Evolutionary conservation across 352 stramenopile genomes (phyloP).

Genomic region (Phytophthora litchii): DNA sequence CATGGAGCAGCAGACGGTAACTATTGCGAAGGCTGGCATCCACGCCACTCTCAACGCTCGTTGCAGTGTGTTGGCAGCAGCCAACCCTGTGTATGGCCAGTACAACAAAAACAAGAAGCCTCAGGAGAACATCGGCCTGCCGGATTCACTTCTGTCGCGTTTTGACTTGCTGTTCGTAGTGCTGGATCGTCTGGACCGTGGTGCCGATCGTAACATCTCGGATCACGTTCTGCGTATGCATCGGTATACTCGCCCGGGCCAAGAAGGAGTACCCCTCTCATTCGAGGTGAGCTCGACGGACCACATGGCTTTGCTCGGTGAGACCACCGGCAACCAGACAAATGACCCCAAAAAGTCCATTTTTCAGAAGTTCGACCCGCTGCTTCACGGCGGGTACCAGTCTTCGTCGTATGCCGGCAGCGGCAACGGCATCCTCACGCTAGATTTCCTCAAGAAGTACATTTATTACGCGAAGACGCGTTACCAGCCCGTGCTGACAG

Average conservation of each 20-base stretch:
- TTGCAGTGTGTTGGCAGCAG: constrained; percentile 98
- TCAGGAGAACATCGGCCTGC: constrained; percentile 99
- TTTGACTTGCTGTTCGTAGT: constrained; percentile 99
- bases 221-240: constrained; percentile 98
- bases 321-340: constrained; percentile 62
- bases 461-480: constrained; percentile 99
- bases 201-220: constrained; percentile 95
- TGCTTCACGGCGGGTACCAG: constrained; percentile 82
- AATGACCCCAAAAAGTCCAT: constrained; percentile 83
- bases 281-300: constrained; percentile 86
- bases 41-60: constrained; percentile 99
- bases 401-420: constrained; percentile 53
- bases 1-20: constrained; percentile 99
- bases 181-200: constrained; percentile 97
- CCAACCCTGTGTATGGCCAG: constrained; percentile 99
- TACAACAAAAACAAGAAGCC: constrained; percentile 98
- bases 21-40: constrained; percentile 99
- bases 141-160: constrained; percentile 99
- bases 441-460: constrained; percentile 99
- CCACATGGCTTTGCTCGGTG: constrained; percentile 69
- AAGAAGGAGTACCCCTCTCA: constrained; percentile 90
- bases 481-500: constrained; percentile 85
- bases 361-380: constrained; percentile 91
- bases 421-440: constrained; percentile 88
- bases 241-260: constrained; percentile 89